Evolutionary conservation across 177 flowering plant genomes (phyloP).

Genomic region (Vitis hybrid): DNA sequence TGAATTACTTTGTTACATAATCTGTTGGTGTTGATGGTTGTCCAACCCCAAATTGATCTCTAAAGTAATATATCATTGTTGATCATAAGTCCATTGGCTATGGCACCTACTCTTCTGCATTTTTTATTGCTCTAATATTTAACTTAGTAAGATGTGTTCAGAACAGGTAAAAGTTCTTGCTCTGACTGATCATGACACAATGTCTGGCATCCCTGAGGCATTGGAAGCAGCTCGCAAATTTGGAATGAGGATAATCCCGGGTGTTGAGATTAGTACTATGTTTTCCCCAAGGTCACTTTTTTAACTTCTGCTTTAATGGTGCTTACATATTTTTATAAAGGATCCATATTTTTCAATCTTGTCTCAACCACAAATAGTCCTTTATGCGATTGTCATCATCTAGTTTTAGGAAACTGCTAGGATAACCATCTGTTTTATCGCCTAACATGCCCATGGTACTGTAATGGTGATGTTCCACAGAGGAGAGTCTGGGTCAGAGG

Average conservation of each 20-base stretch:
- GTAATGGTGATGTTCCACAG: constrained; percentile 26
- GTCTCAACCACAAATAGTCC: background rate
- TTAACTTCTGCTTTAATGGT: background rate
- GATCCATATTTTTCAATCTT: background rate
- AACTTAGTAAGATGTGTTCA: constrained; percentile 27
- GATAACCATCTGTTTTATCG: background rate
- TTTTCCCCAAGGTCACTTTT: constrained; percentile 48
- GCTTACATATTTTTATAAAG: background rate
- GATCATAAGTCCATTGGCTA: background rate
- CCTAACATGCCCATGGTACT: background rate
- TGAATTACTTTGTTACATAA: no score
- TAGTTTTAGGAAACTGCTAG: no score
- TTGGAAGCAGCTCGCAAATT: constrained; percentile 75
- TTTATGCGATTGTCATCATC: background rate
- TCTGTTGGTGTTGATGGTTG: no score
- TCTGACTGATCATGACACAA: constrained; percentile 93
- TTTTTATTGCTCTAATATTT: constrained; percentile 1
- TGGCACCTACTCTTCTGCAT: background rate
- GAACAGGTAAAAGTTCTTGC: constrained; percentile 96
- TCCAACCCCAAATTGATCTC: no score
- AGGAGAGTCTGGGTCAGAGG: constrained; percentile 56
- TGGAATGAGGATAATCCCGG: constrained; percentile 88
- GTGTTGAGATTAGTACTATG: constrained; percentile 90
- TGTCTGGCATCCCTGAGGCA: constrained; percentile 96
- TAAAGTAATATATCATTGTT: background rate